Percentiles rank a stretch among this genome's conserved stretches.
These are phyloP conservation scores for Aspergillus uvarum DNA, from an alignment of 2,329 filamentous ascomycete genomes.

Conservation along the genomic window DNA sequence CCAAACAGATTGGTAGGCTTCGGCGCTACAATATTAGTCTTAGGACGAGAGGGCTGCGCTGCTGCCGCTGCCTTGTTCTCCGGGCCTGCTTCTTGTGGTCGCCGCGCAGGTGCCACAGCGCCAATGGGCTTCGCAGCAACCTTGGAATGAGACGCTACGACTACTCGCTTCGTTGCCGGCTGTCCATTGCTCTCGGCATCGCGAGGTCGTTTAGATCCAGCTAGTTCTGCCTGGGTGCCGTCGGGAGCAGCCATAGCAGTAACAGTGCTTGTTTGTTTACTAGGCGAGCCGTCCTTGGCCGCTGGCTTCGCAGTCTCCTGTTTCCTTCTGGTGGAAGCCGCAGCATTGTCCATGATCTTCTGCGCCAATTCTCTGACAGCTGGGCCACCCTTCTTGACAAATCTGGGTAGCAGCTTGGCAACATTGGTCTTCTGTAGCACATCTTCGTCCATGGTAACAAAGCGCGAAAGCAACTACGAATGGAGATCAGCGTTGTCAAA, in stretches of 20 bases:
- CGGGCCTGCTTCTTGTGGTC: conserved; percentile 21
- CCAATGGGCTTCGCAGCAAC: conserved; percentile 28
- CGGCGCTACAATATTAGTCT: conserved; percentile 40
- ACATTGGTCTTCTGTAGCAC: conserved; percentile 61
- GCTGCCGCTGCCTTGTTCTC: conserved; percentile 35
- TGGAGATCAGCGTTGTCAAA: conserved; percentile 23
- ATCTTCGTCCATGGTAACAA: conserved; percentile 58
- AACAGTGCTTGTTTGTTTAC: conserved; percentile 16
- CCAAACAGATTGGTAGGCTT: conserved; percentile 50
- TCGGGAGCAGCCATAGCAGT: conserved; percentile 16
- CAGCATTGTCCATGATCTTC: conserved; percentile 53
- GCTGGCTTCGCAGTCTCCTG: conserved; percentile 38
- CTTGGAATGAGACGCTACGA: conserved; percentile 37
- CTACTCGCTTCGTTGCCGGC: conserved; percentile 40
- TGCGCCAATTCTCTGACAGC: conserved; percentile 57
- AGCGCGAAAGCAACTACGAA: conserved; percentile 52
- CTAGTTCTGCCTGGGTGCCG: conserved; percentile 21
- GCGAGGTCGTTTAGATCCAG: conserved; percentile 41
- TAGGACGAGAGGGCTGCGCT: conserved; percentile 32
- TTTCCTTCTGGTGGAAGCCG: conserved; percentile 46
- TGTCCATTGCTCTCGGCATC: conserved; percentile 39
- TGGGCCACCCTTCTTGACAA: conserved; percentile 60
- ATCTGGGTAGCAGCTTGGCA: conserved; percentile 56
- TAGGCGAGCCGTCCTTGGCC: conserved; percentile 37
- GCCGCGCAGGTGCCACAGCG: conserved; percentile 29